Evolutionary conservation across 768 basidiomycete species (phyloP).

Genomic region (Serendipita indica): DNA sequence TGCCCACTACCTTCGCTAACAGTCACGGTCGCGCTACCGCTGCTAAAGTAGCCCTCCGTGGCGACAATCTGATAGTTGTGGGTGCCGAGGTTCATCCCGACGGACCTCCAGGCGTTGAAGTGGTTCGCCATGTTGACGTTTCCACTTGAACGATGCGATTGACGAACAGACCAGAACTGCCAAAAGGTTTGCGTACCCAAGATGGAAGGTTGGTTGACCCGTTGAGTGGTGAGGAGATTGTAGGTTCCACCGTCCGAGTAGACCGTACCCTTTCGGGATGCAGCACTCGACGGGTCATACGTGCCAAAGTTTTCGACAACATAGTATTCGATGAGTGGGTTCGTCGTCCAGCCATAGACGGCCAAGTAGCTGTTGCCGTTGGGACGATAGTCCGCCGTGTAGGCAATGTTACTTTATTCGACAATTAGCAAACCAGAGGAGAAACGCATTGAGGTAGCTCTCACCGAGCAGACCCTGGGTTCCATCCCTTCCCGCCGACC

Average conservation of each 20-base stretch:
- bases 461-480: constrained; percentile 22
- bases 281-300: constrained; percentile 24
- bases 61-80: too few relatives aligned
- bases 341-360: too few relatives aligned
- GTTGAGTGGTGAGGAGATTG: constrained; percentile 22
- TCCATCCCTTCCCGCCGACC: too few relatives aligned
- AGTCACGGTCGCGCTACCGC: too few relatives aligned
- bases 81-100: too few relatives aligned
- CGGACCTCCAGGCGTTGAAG: too few relatives aligned
- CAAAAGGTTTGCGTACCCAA: constrained; percentile 31
- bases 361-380: too few relatives aligned
- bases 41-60: too few relatives aligned
- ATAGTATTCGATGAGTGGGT: too few relatives aligned
- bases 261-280: constrained; percentile 26
- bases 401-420: not conserved
- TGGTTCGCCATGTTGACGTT: constrained; percentile 8
- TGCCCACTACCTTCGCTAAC: too few relatives aligned
- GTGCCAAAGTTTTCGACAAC: too few relatives aligned
- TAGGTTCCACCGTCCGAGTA: constrained; percentile 30
- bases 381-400: constrained; percentile 12
- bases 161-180: constrained; percentile 34
- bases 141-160: constrained; percentile 21
- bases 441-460: not conserved
- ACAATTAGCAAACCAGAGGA: not conserved
- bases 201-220: constrained; percentile 30